phyloP scores from a whole-genome alignment of 768 basidiomycete genomes.

The Leccinum ochraceum region DNA sequence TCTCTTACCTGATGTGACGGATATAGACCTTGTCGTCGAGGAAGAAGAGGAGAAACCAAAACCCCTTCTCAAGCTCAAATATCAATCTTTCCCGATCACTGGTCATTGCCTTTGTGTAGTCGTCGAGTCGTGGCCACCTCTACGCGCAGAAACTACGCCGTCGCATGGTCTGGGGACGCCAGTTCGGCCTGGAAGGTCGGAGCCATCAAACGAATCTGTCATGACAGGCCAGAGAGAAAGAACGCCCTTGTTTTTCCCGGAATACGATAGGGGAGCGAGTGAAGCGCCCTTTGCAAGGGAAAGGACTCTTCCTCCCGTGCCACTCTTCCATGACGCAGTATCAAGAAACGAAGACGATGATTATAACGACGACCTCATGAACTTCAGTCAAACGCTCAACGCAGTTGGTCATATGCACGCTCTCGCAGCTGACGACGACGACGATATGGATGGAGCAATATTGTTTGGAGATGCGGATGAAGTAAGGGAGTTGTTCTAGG shows the following conservation, averaged over 20 bases:
- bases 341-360: slow-evolving; percentile 33
- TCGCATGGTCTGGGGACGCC: slow-evolving; percentile 35
- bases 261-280: slow-evolving; percentile 45
- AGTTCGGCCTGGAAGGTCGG: slow-evolving; percentile 22
- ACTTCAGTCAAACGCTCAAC: slow-evolving; percentile 73
- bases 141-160: slow-evolving; percentile 39
- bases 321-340: slow-evolving; percentile 41
- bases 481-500: slow-evolving; percentile 52
- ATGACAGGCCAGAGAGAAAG: slow-evolving; percentile 38
- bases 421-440: slow-evolving; percentile 70
- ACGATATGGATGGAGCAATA: slow-evolving; percentile 70
- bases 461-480: slow-evolving; percentile 88
- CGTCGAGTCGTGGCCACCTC: slow-evolving; percentile 76
- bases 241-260: slow-evolving; percentile 78
- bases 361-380: slow-evolving; percentile 57
- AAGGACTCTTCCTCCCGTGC: slow-evolving; percentile 41
- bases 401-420: slow-evolving; percentile 54
- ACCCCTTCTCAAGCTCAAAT: slow-evolving; percentile 62
- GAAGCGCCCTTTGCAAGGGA: slow-evolving; percentile 35
- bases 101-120: slow-evolving; percentile 79
- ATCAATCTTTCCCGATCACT: slow-evolving; percentile 69
- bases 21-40: slow-evolving; percentile 45
- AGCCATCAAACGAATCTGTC: slow-evolving; percentile 25
- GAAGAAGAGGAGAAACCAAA: slow-evolving; percentile 76
- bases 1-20: background rate